Evolutionary conservation across 192 early-diverging fungal genomes (phyloP).

Genomic region (Podila horticola): DNA sequence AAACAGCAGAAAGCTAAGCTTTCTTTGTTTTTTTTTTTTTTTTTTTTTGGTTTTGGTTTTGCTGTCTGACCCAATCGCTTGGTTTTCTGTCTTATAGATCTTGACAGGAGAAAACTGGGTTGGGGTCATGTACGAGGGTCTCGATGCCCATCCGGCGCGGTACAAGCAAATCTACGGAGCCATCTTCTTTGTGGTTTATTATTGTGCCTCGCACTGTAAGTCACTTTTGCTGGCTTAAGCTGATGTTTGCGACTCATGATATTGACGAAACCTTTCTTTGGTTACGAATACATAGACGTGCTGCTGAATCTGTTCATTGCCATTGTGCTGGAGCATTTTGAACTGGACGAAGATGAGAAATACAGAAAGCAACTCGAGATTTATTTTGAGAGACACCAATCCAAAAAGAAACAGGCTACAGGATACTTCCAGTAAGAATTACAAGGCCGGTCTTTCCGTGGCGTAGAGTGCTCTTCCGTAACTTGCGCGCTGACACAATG

Average conservation of each 20-base stretch:
- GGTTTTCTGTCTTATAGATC: slow-evolving; percentile 39
- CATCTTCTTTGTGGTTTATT: slow-evolving; percentile 62
- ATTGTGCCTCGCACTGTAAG: slow-evolving; percentile 69
- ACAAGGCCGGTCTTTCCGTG: slow-evolving; percentile 25
- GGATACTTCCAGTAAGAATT: slow-evolving; percentile 50
- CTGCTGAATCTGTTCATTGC: slow-evolving; percentile 72
- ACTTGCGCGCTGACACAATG: no score
- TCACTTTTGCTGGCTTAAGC: neutral
- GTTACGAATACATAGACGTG: slow-evolving; percentile 46
- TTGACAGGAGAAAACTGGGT: slow-evolving; percentile 71
- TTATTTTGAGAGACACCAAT: slow-evolving; percentile 45
- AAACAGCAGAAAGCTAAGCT: neutral
- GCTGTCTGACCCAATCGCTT: neutral
- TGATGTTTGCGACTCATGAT: neutral
- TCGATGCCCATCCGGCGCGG: slow-evolving; percentile 42
- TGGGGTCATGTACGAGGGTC: slow-evolving; percentile 60
- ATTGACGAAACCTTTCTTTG: no score
- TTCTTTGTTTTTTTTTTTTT: neutral
- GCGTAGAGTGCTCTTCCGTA: slow-evolving; percentile 19
- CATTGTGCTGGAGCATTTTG: slow-evolving; percentile 71
- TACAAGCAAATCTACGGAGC: slow-evolving; percentile 49
- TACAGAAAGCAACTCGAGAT: slow-evolving; percentile 58
- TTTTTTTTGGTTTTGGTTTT: neutral
- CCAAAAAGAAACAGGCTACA: slow-evolving; percentile 39
- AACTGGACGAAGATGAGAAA: slow-evolving; percentile 69